Evolutionary conservation across 2,329 filamentous ascomycete genomes (phyloP).

Genomic region (Colletotrichum horii): DNA sequence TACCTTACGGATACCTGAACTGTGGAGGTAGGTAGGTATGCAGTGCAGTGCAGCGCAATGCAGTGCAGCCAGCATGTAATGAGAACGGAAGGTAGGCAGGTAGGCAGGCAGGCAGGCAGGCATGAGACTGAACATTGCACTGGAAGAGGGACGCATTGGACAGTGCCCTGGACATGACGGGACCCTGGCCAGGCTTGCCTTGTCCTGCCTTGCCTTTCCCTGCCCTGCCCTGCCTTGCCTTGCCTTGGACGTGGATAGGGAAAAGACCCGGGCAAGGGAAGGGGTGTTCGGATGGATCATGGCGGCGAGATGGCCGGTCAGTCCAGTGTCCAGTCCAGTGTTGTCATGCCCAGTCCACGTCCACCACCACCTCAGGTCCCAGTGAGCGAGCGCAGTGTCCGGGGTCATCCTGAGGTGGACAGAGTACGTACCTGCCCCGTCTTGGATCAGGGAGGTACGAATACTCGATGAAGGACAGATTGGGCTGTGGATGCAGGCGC

Average conservation of each 20-base stretch:
- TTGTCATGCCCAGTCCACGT: not conserved
- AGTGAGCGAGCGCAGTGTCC: not conserved
- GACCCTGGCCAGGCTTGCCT: not conserved
- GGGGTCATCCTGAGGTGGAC: not conserved
- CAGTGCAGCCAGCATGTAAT: not conserved
- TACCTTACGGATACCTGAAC: not conserved
- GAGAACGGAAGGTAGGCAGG: not conserved
- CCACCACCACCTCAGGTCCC: not conserved
- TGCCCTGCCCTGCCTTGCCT: not conserved
- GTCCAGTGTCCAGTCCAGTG: not conserved
- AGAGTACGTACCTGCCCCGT: not conserved
- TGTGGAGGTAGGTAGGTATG: not conserved
- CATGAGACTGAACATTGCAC: not conserved
- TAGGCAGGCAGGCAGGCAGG: not conserved
- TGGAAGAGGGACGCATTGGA: not conserved
- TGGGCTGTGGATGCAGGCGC: not conserved
- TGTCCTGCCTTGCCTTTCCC: not conserved
- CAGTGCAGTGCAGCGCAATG: not conserved
- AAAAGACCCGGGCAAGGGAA: not conserved
- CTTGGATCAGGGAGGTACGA: not conserved
- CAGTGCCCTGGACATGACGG: not conserved
- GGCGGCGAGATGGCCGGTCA: conserved; percentile 5
- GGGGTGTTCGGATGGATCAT: conserved; percentile 12
- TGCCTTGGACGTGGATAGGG: not conserved
- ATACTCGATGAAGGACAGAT: not conserved